Evolutionary conservation across 1,284 basidiomycete species (phyloP), one percentile per base, ranked within the genome.

Genomic region (Volvariella surrecta): DNA sequence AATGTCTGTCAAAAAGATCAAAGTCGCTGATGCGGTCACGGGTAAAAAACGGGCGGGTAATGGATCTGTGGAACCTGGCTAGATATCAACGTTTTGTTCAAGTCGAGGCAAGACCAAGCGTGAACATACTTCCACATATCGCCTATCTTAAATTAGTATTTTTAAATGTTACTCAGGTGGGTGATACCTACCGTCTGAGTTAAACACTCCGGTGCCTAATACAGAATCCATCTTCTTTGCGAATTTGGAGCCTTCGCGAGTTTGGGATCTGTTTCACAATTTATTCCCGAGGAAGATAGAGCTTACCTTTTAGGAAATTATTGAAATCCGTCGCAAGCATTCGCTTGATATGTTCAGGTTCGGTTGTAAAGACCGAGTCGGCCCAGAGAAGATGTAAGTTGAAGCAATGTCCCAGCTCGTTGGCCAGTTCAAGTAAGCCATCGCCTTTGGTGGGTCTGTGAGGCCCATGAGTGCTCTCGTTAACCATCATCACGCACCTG

Each of bases 121-220:
- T 8, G 31, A 13, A 49, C 64, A 28, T 53, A 74, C 70, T 71
- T 74, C 73, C 73, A 76, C 56, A 66, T 66, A 35, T 75, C 71
- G 16, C 62, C 72, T 73, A 37, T 18, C 21, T n/a, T 32, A 9
- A 4, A 42, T 45, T 11, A 43, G 21, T 32, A 13, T 37, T 37
- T 18, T 35, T 22, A 38, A 7, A 18, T 1, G 21, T 7, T 3
- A 17, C 2, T 8, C 15, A 31, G 15, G n/a, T 9, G 22, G 1
- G 32, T 44, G 24, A 38, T n/a, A 44, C 59, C 46, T 44, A 68
- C 77, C 76, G 48, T 81, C 77, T 3, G 73, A 69, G 46, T 80
- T 79, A 52, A 81, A 80, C 1, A 79, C 72, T 0, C 77, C 77
- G 3, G 68, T 66, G 1, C 77, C 78, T 8, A 79, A 54, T 11